These are phyloP conservation scores for Penstemon newberryi DNA, from an alignment of 257 asterid genomes.

Conservation along the genomic window DNA sequence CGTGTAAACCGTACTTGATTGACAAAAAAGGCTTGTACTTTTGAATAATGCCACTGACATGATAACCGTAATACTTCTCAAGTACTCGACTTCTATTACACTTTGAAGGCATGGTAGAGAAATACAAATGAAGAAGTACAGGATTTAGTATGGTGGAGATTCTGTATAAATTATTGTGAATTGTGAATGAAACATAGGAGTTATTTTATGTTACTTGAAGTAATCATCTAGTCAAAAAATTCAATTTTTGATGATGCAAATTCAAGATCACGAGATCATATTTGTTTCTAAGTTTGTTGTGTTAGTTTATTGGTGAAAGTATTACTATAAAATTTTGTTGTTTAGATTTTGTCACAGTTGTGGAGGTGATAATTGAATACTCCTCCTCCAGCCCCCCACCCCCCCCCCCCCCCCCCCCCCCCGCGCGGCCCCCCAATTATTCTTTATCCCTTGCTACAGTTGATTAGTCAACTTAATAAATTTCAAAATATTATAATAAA, in stretches of 20 bases:
- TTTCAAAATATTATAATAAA: too few relatives aligned
- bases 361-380: not conserved
- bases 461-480: too few relatives aligned
- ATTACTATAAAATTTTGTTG: not conserved
- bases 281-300: not conserved
- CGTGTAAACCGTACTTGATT: not conserved
- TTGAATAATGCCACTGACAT: not conserved
- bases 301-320: not conserved
- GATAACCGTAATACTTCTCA: not conserved
- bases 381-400: too few relatives aligned
- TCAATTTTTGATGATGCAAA: not conserved
- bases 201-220: not conserved
- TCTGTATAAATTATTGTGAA: not conserved
- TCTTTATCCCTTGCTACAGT: too few relatives aligned
- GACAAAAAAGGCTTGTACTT: conserved; percentile 2
- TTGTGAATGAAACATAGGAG: not conserved
- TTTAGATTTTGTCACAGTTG: not conserved
- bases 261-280: not conserved
- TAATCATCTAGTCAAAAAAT: not conserved
- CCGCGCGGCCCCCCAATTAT: too few relatives aligned
- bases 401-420: too few relatives aligned
- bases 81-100: not conserved
- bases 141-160: not conserved
- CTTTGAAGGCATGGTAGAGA: not conserved
- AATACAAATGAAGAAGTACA: not conserved